Evolutionary conservation across 768 basidiomycete genomes (phyloP), one percentile per base, ranked within the genome.

Genomic region (Psilocybe sp.): DNA sequence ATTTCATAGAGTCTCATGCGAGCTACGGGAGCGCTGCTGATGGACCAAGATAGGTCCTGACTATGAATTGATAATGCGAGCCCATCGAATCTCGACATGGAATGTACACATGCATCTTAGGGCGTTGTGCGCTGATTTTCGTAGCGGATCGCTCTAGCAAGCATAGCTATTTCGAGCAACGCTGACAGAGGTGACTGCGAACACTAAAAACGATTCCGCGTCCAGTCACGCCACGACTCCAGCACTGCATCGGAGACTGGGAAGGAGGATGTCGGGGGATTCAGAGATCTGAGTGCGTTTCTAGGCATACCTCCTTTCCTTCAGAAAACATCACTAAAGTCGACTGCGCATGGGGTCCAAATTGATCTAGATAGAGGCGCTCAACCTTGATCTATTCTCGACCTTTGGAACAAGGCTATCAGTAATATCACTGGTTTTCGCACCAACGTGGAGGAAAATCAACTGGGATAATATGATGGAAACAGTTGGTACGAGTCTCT

Each of bases 121-220:
- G n/a, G n/a, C n/a, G n/a, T n/a, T n/a, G n/a, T n/a, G n/a, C n/a
- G 38, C 20, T 35, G 44, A 47, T 36, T 38, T 31, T 37, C 44
- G 35, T 35, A 38, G 10, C 44, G 33, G 13, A 38, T 18, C 16
- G 37, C 40, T 46, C 35, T 60, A 97, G 92, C 91, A 95, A 85
- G 94, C 94, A 14, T 98, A 98, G 65, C 74, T 98, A 31, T 97
- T 97, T 68, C 84, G 87, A 40, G 97, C 97, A 15, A 97, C 96
- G 0, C 68, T 98, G 15, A 87, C 89, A 4, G 95, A 97, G 63
- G 79, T 92, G 23, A 85, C 87, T 4, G 81, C 92, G 60, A 81
- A 79, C 44, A 85, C 88, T 3, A 81, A 88, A 51, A 97, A 92
- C 57, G 94, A 96, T 60, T 84, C 82, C 36, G 82, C 91, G 11